Evolutionary conservation across 345 rosid genomes (phyloP).

Genomic region (Arabidopsis suecica): DNA sequence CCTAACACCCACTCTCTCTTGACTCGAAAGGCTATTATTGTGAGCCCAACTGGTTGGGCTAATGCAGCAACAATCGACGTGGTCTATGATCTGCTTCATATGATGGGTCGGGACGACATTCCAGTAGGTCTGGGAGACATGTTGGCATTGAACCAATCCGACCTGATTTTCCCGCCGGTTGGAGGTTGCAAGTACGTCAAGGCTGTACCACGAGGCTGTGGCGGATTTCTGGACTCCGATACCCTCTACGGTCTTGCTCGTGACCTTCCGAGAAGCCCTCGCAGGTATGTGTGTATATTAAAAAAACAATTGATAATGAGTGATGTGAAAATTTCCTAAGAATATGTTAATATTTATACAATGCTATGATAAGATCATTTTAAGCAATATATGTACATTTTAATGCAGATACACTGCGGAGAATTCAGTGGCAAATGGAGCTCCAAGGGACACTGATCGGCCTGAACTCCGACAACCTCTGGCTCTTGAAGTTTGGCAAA

Average conservation of each 20-base stretch:
- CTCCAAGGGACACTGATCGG: conserved; percentile 75
- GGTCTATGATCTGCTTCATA: conserved; percentile 84
- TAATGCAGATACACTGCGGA: conserved; percentile 76
- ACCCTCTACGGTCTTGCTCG: conserved; percentile 91
- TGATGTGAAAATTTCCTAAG: background rate
- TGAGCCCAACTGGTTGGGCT: conserved; percentile 94
- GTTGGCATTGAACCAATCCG: conserved; percentile 73
- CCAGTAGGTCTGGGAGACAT: conserved; percentile 82
- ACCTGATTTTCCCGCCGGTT: conserved; percentile 51
- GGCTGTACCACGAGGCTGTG: conserved; percentile 81
- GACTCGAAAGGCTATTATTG: conserved; percentile 69
- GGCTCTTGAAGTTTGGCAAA: conserved; percentile 76
- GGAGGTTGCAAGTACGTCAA: conserved; percentile 81
- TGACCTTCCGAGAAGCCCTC: conserved; percentile 78
- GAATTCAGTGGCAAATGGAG: conserved; percentile 62
- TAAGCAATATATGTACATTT: background rate
- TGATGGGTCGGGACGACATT: conserved; percentile 99
- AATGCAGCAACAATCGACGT: conserved; percentile 89
- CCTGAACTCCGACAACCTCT: conserved; percentile 75
- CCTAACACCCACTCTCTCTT: conserved; percentile 7
- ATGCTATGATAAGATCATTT: conserved; percentile 1
- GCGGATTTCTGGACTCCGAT: conserved; percentile 87
- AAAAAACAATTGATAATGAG: too few relatives aligned
- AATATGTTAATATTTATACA: background rate
- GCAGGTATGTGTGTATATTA: conserved; percentile 54